phyloP scores from a whole-genome alignment of 257 asterid genomes.

The Solanum lignicaule region DNA sequence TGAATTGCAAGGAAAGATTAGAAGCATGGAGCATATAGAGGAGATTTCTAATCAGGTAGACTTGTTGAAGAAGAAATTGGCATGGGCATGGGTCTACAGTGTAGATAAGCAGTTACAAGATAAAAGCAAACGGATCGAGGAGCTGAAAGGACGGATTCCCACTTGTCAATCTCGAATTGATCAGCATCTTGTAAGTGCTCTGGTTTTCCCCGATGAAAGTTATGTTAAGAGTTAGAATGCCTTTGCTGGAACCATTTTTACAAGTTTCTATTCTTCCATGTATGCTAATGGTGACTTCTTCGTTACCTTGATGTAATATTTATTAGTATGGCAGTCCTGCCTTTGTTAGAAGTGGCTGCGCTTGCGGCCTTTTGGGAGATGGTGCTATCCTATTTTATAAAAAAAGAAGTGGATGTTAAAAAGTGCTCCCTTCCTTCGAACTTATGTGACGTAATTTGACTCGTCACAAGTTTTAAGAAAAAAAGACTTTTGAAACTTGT shows the following conservation, averaged over 20 bases:
- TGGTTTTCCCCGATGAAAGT: background rate
- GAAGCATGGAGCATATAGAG: constrained; percentile 74
- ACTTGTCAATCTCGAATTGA: constrained; percentile 60
- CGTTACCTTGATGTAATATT: background rate
- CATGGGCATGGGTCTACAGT: constrained; percentile 91
- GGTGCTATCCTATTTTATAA: background rate
- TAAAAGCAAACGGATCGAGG: constrained; percentile 42
- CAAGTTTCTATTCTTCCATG: background rate
- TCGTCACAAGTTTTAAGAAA: background rate
- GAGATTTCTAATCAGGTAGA: constrained; percentile 61
- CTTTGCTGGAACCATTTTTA: background rate
- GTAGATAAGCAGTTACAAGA: constrained; percentile 47
- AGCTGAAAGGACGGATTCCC: constrained; percentile 54
- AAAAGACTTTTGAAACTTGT: background rate
- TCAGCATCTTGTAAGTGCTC: constrained; percentile 40
- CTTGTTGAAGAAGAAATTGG: constrained; percentile 63
- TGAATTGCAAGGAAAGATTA: constrained; percentile 75
- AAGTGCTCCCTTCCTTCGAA: background rate
- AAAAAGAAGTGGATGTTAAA: background rate
- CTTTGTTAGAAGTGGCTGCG: background rate
- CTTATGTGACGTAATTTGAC: background rate
- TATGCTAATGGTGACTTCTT: background rate
- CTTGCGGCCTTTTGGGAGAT: background rate
- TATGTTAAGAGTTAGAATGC: background rate
- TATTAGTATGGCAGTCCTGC: background rate